Evolutionary conservation across 179 eudicot genomes (phyloP).

Genomic region (Actinidia arguta): DNA sequence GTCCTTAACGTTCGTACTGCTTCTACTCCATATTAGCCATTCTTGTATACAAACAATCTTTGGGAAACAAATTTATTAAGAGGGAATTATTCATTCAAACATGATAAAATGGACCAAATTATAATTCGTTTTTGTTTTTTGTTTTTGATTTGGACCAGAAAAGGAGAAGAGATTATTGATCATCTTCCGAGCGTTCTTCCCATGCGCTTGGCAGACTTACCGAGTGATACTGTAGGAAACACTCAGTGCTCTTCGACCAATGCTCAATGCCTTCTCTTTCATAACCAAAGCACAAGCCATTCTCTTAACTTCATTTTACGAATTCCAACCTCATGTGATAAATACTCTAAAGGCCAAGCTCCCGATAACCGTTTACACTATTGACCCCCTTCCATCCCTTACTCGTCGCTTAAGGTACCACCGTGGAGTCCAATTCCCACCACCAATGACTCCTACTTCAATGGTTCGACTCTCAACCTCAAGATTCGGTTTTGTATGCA

Average conservation of each 20-base stretch:
- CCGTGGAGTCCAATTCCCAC: not conserved
- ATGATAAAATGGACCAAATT: no score
- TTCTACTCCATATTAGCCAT: no score
- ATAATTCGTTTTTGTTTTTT: not conserved
- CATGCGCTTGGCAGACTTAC: not conserved
- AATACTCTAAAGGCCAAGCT: not conserved
- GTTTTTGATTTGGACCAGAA: not conserved
- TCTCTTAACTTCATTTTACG: not conserved
- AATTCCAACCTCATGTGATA: constrained; percentile 12
- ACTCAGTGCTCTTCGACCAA: not conserved
- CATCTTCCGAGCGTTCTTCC: constrained; percentile 2
- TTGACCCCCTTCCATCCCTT: constrained; percentile 20
- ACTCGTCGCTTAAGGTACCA: not conserved
- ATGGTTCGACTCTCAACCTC: constrained; percentile 72
- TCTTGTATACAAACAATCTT: no score
- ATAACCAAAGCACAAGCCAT: constrained; percentile 13
- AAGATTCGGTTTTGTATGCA: constrained; percentile 57
- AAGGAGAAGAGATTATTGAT: constrained; percentile 3
- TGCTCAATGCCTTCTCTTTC: constrained; percentile 6
- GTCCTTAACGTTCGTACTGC: no score
- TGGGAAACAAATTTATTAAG: no score
- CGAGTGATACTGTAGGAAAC: not conserved
- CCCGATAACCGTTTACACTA: not conserved
- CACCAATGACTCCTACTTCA: constrained; percentile 25
- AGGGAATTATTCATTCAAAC: no score